Percentiles rank a stretch among this genome's conserved stretches.
phyloP scores from a whole-genome alignment of 805 yeast species.

The Ogataea salicorniae region DNA sequence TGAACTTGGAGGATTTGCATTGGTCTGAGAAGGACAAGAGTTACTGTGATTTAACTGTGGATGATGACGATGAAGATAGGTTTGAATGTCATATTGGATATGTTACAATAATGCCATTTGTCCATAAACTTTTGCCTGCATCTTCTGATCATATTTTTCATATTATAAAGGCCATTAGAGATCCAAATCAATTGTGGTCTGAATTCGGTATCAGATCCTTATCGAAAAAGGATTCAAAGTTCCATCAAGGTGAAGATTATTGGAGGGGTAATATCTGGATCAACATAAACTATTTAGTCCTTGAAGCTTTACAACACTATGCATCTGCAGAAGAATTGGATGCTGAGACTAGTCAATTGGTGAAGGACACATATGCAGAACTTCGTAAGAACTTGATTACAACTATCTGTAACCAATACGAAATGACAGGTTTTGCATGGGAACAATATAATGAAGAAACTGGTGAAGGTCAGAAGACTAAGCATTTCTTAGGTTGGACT shows the following conservation, averaged over 20 bases:
- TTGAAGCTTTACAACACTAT: constrained; percentile 66
- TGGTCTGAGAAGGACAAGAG: constrained; percentile 66
- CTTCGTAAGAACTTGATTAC: constrained; percentile 63
- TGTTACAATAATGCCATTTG: constrained; percentile 79
- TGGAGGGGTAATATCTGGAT: constrained; percentile 97
- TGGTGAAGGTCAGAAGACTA: constrained; percentile 77
- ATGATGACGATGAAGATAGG: constrained; percentile 61
- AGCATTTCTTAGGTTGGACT: constrained; percentile 94
- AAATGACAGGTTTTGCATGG: constrained; percentile 75
- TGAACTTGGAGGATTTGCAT: constrained; percentile 67
- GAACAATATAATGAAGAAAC: constrained; percentile 80
- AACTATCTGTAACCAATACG: constrained; percentile 68
- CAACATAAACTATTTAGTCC: constrained; percentile 77
- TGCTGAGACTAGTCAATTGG: constrained; percentile 31
- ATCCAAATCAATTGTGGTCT: constrained; percentile 73
- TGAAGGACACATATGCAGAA: constrained; percentile 46
- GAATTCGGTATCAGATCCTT: constrained; percentile 77
- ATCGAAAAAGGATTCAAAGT: constrained; percentile 58
- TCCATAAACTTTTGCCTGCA: constrained; percentile 56
- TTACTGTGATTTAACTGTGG: constrained; percentile 81
- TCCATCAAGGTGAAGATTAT: constrained; percentile 80
- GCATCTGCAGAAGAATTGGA: constrained; percentile 28
- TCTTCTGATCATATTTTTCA: constrained; percentile 43
- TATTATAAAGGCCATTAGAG: constrained; percentile 53
- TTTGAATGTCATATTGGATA: constrained; percentile 89